These are phyloP conservation scores for Macrocybe gigantea DNA, from an alignment of 768 basidiomycete species.

Conservation along the genomic window DNA sequence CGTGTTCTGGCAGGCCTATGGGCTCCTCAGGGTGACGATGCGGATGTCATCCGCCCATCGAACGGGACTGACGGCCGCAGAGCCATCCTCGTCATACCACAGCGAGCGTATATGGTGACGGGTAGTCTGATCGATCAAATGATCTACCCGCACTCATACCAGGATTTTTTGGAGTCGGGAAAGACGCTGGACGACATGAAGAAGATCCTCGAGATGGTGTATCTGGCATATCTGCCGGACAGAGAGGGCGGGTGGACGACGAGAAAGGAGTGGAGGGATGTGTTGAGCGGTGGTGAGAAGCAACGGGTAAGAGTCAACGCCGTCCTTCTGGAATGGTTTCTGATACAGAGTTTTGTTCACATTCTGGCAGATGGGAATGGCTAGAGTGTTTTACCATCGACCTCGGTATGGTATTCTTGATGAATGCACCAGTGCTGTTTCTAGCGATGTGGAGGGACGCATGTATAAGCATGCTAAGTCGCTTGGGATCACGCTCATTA, in stretches of 20 bases:
- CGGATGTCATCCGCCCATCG: slow-evolving; percentile 27
- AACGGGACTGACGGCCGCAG: slow-evolving; percentile 30
- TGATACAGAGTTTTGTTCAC: slow-evolving; percentile 4
- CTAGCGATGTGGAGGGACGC: slow-evolving; percentile 90
- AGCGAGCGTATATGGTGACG: slow-evolving; percentile 87
- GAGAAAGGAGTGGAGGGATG: slow-evolving; percentile 94
- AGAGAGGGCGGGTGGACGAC: slow-evolving; percentile 89
- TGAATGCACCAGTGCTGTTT: slow-evolving; percentile 94
- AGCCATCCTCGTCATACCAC: slow-evolving; percentile 83
- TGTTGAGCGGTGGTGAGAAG: slow-evolving; percentile 95
- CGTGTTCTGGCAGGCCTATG: slow-evolving; percentile 88
- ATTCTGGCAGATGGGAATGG: slow-evolving; percentile 70
- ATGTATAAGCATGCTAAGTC: slow-evolving; percentile 95
- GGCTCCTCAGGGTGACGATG: slow-evolving; percentile 48
- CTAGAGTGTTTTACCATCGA: slow-evolving; percentile 85
- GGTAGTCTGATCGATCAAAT: slow-evolving; percentile 90
- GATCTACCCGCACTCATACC: slow-evolving; percentile 87
- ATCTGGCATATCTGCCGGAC: slow-evolving; percentile 77
- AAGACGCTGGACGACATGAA: slow-evolving; percentile 65
- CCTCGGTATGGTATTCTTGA: slow-evolving; percentile 84
- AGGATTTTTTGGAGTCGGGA: slow-evolving; percentile 57
- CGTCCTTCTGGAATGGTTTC: not conserved
- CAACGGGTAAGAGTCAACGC: slow-evolving; percentile 55
- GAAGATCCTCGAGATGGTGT: slow-evolving; percentile 74
- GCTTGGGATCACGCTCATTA: slow-evolving; percentile 87